Evolutionary conservation across 1,284 basidiomycete species (phyloP), one percentile per base, ranked within the genome.

Genomic region (Polyporus tsugae): DNA sequence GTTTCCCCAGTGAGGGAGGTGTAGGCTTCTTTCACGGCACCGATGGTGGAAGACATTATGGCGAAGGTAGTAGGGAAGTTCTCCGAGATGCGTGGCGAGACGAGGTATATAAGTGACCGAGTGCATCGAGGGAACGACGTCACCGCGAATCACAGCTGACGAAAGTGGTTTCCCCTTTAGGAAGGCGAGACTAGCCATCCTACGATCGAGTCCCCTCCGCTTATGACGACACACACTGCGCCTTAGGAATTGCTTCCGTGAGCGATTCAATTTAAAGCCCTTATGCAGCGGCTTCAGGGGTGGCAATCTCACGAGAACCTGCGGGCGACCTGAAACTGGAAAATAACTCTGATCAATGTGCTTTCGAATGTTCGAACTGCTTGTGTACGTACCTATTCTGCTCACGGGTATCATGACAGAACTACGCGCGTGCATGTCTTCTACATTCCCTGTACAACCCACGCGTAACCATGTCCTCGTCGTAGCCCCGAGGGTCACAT

Each of bases 1-100:
- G 78, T 83, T 49, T 80, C 72, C 17, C 67, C 65, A 13, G 78
- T 78, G 11, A 72, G 71, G 66, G 75, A 71, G 10, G 72, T 69
- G 72, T 80, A 72, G n/a, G 74, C 76, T 44, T 76, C 66, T 62
- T 78, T 78, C 46, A 77, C 69, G 39, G 75, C 67, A 22, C 74
- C 73, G 63, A 78, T 63, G 33, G 74, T 63, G 35, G 74, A 68
- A 19, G 75, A 66, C 74, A 77, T 77, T 64, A 55, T 49, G 46
- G 46, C 22, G 13, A 25, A 49, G 44, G 22, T 25, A 25, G 46
- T 25, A 10, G 11, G n/a, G 44, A 22, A 46, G 22, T 10, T 25
- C 10, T 49, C n/a, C 4, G 6, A 4, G 10, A 10, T 11, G n/a
- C 46, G 5, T 13, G 46, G 46, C 46, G 11, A 49, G 46, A 44